Conservation (phyloP, 176 grass and related monocot genomes). For the Elaeis guineensis region DNA sequence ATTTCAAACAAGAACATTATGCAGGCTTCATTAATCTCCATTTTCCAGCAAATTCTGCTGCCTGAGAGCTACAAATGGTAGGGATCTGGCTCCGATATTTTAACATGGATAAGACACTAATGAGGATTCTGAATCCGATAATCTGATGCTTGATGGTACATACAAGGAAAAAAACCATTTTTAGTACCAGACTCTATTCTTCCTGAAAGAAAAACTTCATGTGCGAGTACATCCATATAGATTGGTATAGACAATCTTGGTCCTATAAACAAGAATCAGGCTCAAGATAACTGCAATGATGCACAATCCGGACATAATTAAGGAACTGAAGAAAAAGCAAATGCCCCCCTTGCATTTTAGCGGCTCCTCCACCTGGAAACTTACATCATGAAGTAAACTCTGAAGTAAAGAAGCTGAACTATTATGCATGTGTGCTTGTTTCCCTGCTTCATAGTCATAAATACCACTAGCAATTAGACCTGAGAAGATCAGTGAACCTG, state of each 20-base stretch:
- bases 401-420: background rate
- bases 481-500: background rate
- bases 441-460: conserved; percentile 1
- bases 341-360: conserved; percentile 2
- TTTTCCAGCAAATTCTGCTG: too few species aligned
- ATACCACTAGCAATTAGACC: conserved; percentile 3
- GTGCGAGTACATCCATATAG: background rate
- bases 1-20: too few species aligned
- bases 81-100: too few species aligned
- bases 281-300: conserved; percentile 2
- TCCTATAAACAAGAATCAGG: background rate
- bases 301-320: background rate
- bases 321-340: background rate
- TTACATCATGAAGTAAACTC: background rate
- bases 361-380: background rate
- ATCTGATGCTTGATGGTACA: too few species aligned
- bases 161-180: too few species aligned
- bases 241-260: conserved; percentile 3
- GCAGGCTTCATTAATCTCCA: too few species aligned
- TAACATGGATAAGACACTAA: too few species aligned
- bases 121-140: too few species aligned
- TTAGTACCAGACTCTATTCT: too few species aligned
- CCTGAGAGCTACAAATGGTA: too few species aligned
- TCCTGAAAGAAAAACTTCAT: conserved; percentile 1
- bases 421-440: background rate